These are phyloP conservation scores for Dactylonectria macrodidyma DNA, from an alignment of 2,329 filamentous ascomycete species.

Conservation along the genomic window DNA sequence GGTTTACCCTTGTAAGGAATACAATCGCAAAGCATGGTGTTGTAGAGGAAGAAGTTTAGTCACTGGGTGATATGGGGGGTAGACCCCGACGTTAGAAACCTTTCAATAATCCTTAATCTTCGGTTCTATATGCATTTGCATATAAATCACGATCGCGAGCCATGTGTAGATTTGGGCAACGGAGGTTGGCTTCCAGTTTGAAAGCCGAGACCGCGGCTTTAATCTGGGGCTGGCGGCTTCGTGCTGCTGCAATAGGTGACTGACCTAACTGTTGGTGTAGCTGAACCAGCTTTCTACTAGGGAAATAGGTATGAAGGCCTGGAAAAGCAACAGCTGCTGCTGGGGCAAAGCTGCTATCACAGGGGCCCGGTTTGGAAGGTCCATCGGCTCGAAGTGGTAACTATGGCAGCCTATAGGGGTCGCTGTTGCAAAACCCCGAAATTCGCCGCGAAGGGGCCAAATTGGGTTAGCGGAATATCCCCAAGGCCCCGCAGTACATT, in stretches of 20 bases:
- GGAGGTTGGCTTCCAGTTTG: slow-evolving; percentile 20
- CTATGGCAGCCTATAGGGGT: neutral
- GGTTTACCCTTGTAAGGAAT: slow-evolving; percentile 38
- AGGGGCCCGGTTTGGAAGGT: neutral
- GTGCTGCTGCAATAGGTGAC: slow-evolving; percentile 2
- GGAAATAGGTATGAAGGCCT: slow-evolving; percentile 19
- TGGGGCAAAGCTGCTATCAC: slow-evolving; percentile 7
- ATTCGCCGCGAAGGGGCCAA: too few relatives aligned
- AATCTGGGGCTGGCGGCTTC: neutral
- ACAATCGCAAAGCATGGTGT: slow-evolving; percentile 41
- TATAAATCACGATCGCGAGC: slow-evolving; percentile 29
- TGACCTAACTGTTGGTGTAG: slow-evolving; percentile 20
- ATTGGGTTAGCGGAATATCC: too few relatives aligned
- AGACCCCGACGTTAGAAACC: slow-evolving; percentile 5
- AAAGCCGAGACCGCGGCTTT: slow-evolving; percentile 3
- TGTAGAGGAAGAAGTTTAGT: neutral
- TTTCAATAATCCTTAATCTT: slow-evolving; percentile 25
- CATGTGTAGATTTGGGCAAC: slow-evolving; percentile 25
- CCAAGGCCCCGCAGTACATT: too few relatives aligned
- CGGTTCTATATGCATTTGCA: slow-evolving; percentile 26
- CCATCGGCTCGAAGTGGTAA: slow-evolving; percentile 1
- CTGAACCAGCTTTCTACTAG: slow-evolving; percentile 21
- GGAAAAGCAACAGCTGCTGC: slow-evolving; percentile 19
- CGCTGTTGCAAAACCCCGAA: too few relatives aligned
- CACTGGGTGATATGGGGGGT: slow-evolving; percentile 9